Conservation (phyloP, 257 asterid species). For the Solanum clarkiae region DNA sequence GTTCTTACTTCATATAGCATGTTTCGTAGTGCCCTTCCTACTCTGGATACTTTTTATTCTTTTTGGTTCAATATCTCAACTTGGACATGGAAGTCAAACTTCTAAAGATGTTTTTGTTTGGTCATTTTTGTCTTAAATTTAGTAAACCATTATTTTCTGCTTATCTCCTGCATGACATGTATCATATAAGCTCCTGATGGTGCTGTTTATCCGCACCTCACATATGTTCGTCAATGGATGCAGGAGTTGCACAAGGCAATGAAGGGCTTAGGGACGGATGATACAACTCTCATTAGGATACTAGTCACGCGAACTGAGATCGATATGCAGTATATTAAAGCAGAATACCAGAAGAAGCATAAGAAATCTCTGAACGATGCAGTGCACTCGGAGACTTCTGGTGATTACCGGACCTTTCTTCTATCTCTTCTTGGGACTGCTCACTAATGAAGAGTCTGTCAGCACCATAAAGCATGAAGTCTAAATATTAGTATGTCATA, state of each 20-base stretch:
- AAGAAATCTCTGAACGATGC: slow-evolving; percentile 61
- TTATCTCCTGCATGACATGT: not conserved
- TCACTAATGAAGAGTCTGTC: slow-evolving; percentile 4
- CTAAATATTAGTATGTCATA: not conserved
- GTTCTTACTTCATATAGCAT: not conserved
- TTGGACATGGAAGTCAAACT: not conserved
- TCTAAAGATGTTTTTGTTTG: not conserved
- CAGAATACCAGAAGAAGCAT: slow-evolving; percentile 67
- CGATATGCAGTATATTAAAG: slow-evolving; percentile 79
- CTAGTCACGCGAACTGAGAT: slow-evolving; percentile 83
- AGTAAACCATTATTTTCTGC: not conserved
- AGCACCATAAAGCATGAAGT: not conserved
- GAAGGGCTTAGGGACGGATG: slow-evolving; percentile 92
- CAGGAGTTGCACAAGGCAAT: slow-evolving; percentile 77
- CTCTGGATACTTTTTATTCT: not conserved
- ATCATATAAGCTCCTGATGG: not conserved
- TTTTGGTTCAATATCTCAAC: not conserved
- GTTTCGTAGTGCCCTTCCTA: not conserved
- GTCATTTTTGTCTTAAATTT: not conserved
- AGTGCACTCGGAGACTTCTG: slow-evolving; percentile 65
- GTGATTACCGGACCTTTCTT: slow-evolving; percentile 68
- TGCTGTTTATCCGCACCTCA: not conserved
- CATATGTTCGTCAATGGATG: not conserved
- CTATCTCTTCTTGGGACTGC: slow-evolving; percentile 62
- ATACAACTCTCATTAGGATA: slow-evolving; percentile 50